Evolutionary conservation across 2,329 filamentous ascomycete species (phyloP).

Genomic region (Xylariaceae sp.): DNA sequence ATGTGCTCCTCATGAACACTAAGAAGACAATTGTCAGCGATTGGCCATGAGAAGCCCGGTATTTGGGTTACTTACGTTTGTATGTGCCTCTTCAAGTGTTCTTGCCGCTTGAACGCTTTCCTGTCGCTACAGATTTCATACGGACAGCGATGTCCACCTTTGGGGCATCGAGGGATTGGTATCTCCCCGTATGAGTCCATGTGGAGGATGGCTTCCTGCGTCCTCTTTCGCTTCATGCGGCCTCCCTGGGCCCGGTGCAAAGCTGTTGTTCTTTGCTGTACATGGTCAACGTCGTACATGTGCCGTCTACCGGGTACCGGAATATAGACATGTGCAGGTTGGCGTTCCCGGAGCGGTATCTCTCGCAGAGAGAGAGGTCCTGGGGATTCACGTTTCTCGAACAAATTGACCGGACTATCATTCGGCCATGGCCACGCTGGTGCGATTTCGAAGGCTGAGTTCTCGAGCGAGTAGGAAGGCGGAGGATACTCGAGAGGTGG

Average conservation of each 20-base stretch:
- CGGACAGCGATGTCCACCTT: constrained; percentile 39
- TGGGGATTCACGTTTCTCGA: constrained; percentile 17
- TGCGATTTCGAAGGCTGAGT: constrained; percentile 7
- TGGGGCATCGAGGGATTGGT: constrained; percentile 25
- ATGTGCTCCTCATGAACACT: constrained; percentile 27
- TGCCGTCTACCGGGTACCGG: constrained; percentile 35
- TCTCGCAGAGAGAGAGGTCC: constrained; percentile 20
- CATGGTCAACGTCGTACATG: constrained; percentile 38
- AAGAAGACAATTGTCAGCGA: constrained; percentile 27
- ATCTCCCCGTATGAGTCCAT: constrained; percentile 6
- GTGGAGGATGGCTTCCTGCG: constrained; percentile 9
- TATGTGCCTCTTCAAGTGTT: constrained; percentile 56
- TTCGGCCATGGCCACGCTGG: constrained; percentile 22
- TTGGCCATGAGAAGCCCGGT: neutral
- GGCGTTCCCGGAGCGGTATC: constrained; percentile 29
- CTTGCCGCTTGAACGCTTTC: constrained; percentile 49
- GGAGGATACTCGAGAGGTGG: constrained; percentile 19
- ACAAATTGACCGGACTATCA: constrained; percentile 20
- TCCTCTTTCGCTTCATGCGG: constrained; percentile 17
- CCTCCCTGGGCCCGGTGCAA: constrained; percentile 39
- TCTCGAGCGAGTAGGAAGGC: constrained; percentile 18
- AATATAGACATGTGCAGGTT: constrained; percentile 17
- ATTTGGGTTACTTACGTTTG: constrained; percentile 40
- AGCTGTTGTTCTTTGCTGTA: constrained; percentile 43
- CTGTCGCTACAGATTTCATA: constrained; percentile 41